Base-by-base conservation (phyloP, 129 eudicot genomes). In the Mikania micrantha region DNA sequence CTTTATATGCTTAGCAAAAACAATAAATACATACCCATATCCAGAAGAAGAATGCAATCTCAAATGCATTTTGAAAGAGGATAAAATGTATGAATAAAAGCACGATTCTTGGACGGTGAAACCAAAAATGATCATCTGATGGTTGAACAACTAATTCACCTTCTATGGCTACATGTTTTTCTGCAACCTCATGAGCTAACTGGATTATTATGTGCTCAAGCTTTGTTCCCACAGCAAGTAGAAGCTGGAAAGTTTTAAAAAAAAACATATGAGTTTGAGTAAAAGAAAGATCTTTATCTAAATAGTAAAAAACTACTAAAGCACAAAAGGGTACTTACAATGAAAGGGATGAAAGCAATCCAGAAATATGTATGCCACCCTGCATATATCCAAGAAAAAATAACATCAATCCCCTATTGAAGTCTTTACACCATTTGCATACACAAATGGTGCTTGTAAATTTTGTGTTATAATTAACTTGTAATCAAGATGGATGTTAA, bases 361-460 rank as follows among this genome's bases (percentile, higher is more conserved):
- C 90, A 89, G 54, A 89, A 89, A 53, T 89, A 89, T 11, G 90
- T 80, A 79, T 89, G 96, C 89, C 92, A 89, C 25, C 90, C 96
- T 85, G 75, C 74, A 73, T 19, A 61, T 21, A 17, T 21, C 28
- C 38, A 20, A 31, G 20, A 39, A 54, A 74, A 10, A 60, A n/a
- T n/a, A n/a, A 11, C 20, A 31, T 58, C 38, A 28, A 57, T 2
- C 15, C 9, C 22, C 0, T n/a, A 25, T 34, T 47, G 1, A n/a
- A 39, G 41, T 67, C 60, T 22, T 69, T 50, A 39, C 1, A 39
- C 24, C n/a, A 17, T 16, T 20, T 35, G n/a, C 0, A 13, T 0
- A 27, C 4, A 13, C 27, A 9, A 25, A 12, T 12, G 2, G 13
- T 52, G 38, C 27, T 27, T 27, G 2, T 27, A 12, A 5, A 15